Conservation (phyloP, 2,329 filamentous ascomycete genomes). For the Paraphoma chrysanthemicola region DNA sequence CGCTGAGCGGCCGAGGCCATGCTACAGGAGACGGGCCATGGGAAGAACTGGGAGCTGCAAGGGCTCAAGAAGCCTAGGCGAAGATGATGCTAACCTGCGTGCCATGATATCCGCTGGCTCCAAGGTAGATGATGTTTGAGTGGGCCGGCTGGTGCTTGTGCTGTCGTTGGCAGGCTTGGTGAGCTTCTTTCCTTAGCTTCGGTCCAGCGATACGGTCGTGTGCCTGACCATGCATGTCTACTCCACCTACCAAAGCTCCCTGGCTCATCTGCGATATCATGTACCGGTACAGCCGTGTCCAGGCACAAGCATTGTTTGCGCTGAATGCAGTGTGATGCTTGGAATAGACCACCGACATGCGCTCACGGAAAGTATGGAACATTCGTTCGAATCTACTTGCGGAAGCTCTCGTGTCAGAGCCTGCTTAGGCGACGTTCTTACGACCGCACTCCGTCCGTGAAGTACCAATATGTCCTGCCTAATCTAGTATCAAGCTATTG, state of each 20-base stretch:
- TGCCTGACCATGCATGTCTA: constrained; percentile 1
- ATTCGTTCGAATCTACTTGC: too few species aligned
- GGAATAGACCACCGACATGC: too few species aligned
- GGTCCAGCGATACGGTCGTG: constrained; percentile 9
- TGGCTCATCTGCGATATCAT: not conserved
- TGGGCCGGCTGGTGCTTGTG: constrained; percentile 11
- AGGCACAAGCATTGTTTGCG: not conserved
- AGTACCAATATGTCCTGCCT: constrained; percentile 16
- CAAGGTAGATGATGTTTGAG: too few species aligned
- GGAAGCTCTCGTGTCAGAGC: too few species aligned
- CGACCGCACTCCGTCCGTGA: not conserved
- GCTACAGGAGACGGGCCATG: not conserved
- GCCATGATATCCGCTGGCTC: too few species aligned
- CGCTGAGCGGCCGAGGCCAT: not conserved
- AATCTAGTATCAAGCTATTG: constrained; percentile 14
- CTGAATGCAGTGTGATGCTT: not conserved
- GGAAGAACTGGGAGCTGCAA: not conserved
- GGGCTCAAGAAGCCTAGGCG: not conserved
- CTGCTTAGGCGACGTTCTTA: not conserved
- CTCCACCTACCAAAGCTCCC: not conserved
- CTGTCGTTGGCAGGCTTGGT: constrained; percentile 17
- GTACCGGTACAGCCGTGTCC: not conserved
- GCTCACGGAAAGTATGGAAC: too few species aligned
- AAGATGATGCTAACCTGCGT: too few species aligned
- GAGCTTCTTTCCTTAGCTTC: constrained; percentile 24